phyloP scores from a whole-genome alignment of 164 flowering plant species.

The Chloranthus sessilifolius region DNA sequence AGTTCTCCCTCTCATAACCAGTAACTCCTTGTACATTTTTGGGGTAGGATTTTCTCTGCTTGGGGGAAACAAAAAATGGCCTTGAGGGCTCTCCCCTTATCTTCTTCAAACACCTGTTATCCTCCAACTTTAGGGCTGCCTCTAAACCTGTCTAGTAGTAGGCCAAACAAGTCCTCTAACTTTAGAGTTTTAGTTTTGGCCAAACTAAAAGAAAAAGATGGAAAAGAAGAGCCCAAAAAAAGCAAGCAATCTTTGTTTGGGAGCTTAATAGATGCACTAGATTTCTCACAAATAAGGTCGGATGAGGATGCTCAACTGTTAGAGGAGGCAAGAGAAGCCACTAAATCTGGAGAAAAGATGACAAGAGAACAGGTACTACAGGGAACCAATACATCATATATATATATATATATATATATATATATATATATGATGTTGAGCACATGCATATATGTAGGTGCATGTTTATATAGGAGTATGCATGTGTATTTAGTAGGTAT shows the following conservation, averaged over 20 bases:
- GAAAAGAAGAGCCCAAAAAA: constrained; percentile 27
- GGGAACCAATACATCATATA: too few species aligned
- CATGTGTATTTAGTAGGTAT: too few species aligned
- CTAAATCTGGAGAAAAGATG: constrained; percentile 70
- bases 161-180: constrained; percentile 11
- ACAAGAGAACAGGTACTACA: constrained; percentile 77
- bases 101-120: constrained; percentile 28
- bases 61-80: background rate
- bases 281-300: constrained; percentile 81
- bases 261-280: constrained; percentile 78
- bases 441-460: too few species aligned
- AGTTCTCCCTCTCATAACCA: background rate
- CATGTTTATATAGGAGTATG: too few species aligned
- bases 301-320: constrained; percentile 72
- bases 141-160: constrained; percentile 10
- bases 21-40: too few species aligned
- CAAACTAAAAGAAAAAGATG: constrained; percentile 29
- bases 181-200: constrained; percentile 37
- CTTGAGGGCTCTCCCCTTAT: constrained; percentile 36
- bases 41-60: too few species aligned
- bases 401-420: too few species aligned
- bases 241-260: constrained; percentile 55
- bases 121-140: constrained; percentile 14
- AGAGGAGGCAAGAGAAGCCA: constrained; percentile 68
- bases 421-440: too few species aligned